phyloP scores from a whole-genome alignment of 1,284 basidiomycete genomes.

The Tilletia setariae region DNA sequence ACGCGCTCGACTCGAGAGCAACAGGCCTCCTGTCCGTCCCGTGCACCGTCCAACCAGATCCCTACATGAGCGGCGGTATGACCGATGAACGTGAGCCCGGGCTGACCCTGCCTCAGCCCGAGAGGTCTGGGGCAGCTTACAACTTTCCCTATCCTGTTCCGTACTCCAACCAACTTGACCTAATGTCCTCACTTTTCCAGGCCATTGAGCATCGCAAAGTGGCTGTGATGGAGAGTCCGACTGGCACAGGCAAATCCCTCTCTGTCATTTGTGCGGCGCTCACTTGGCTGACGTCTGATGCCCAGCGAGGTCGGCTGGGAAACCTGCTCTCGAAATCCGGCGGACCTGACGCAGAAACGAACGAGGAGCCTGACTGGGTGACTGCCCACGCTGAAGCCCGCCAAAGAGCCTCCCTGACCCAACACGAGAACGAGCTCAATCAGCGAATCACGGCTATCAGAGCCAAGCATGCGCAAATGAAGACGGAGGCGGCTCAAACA shows the following conservation, averaged over 20 bases:
- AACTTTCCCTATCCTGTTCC: constrained; percentile 58
- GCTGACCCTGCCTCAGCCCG: not conserved
- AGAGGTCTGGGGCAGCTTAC: constrained; percentile 21
- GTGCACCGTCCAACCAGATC: not conserved
- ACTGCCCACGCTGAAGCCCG: constrained; percentile 53
- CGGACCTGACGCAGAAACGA: constrained; percentile 12
- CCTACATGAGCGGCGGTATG: not conserved
- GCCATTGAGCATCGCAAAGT: constrained; percentile 72
- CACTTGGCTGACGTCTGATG: constrained; percentile 52
- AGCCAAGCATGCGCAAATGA: constrained; percentile 21
- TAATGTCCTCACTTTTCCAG: constrained; percentile 82
- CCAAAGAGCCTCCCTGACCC: not conserved
- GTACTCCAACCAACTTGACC: constrained; percentile 79
- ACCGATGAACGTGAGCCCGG: not conserved
- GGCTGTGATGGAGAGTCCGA: constrained; percentile 64
- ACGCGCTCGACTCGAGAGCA: not conserved
- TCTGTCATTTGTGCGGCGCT: constrained; percentile 56
- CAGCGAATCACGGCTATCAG: constrained; percentile 21
- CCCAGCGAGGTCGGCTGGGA: constrained; percentile 29
- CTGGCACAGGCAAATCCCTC: constrained; percentile 58
- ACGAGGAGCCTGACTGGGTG: constrained; percentile 56
- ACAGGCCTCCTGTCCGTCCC: not conserved
- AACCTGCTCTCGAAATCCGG: not conserved
- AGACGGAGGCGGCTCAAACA: not conserved
- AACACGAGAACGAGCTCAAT: constrained; percentile 45